Evolutionary conservation across 2,329 filamentous ascomycete species (phyloP).

Genomic region (Ceratocystis destructans): DNA sequence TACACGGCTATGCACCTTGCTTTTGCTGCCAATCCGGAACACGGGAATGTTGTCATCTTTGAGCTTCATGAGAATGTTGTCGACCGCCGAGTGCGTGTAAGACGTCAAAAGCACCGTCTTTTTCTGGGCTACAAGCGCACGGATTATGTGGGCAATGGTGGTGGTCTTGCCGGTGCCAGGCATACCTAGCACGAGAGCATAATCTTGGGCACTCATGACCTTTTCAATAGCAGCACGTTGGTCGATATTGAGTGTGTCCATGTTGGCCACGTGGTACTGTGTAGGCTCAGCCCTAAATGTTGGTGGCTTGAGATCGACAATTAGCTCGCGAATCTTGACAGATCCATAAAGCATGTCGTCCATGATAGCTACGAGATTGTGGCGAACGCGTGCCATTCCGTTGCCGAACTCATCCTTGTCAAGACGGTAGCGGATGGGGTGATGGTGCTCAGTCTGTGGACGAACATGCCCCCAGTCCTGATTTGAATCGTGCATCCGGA

Average conservation of each 20-base stretch:
- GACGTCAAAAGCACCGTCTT: slow-evolving; percentile 90
- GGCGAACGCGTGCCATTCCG: slow-evolving; percentile 86
- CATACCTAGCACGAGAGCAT: slow-evolving; percentile 96
- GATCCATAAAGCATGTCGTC: slow-evolving; percentile 59
- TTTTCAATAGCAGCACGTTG: slow-evolving; percentile 79
- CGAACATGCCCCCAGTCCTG: background rate
- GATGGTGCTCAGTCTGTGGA: background rate
- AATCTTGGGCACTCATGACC: slow-evolving; percentile 90
- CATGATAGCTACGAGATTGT: slow-evolving; percentile 91
- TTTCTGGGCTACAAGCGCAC: slow-evolving; percentile 70
- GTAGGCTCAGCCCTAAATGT: slow-evolving; percentile 55
- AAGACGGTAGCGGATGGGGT: slow-evolving; percentile 57
- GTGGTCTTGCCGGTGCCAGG: slow-evolving; percentile 97
- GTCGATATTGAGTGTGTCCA: slow-evolving; percentile 65
- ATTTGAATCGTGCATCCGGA: slow-evolving; percentile 6
- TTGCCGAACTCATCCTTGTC: slow-evolving; percentile 99
- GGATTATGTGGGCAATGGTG: slow-evolving; percentile 94
- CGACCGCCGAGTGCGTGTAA: slow-evolving; percentile 93
- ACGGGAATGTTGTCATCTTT: slow-evolving; percentile 63
- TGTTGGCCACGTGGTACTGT: slow-evolving; percentile 46
- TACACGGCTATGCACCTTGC: slow-evolving; percentile 81
- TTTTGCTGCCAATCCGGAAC: slow-evolving; percentile 68
- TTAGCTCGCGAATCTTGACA: slow-evolving; percentile 58
- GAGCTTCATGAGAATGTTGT: slow-evolving; percentile 93
- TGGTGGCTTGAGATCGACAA: slow-evolving; percentile 64